Conservation (phyloP, 192 early-diverging fungal species). For the Dissophora ornata region DNA sequence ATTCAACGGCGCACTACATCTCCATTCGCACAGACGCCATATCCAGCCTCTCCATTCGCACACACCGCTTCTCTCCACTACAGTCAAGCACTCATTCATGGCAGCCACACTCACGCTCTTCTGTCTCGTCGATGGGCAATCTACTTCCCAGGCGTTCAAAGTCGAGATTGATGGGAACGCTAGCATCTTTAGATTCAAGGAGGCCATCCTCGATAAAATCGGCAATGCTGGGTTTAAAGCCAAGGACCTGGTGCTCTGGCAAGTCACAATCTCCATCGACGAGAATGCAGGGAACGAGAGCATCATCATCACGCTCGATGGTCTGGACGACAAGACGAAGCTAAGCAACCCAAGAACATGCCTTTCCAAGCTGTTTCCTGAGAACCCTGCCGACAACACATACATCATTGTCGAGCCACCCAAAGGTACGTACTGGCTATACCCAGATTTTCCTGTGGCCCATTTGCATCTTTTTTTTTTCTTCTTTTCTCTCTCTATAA, state of each 20-base stretch:
- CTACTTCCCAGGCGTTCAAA: constrained; percentile 5
- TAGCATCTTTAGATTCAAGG: constrained; percentile 17
- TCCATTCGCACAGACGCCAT: no score
- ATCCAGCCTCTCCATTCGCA: constrained; percentile 7
- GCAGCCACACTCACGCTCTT: constrained; percentile 5
- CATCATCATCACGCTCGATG: constrained; percentile 8
- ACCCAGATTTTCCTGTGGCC: not conserved
- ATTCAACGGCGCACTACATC: no score
- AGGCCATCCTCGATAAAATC: constrained; percentile 2
- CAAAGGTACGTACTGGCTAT: no score
- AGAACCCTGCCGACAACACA: no score
- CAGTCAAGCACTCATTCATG: not conserved
- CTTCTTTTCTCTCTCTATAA: no score
- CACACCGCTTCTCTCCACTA: not conserved
- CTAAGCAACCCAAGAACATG: constrained; percentile 10
- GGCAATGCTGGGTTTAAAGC: constrained; percentile 7
- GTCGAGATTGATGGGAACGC: not conserved
- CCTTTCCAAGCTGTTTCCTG: not conserved
- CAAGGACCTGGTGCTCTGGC: constrained; percentile 21
- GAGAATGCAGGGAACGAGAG: no score
- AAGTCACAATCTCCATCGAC: not conserved
- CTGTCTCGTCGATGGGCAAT: constrained; percentile 19
- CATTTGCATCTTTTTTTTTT: no score
- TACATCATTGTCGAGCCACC: no score
- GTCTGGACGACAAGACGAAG: constrained; percentile 2